These are phyloP conservation scores for Ottelia alismoides DNA, from an alignment of 106 monocot species.

Conservation along the genomic window DNA sequence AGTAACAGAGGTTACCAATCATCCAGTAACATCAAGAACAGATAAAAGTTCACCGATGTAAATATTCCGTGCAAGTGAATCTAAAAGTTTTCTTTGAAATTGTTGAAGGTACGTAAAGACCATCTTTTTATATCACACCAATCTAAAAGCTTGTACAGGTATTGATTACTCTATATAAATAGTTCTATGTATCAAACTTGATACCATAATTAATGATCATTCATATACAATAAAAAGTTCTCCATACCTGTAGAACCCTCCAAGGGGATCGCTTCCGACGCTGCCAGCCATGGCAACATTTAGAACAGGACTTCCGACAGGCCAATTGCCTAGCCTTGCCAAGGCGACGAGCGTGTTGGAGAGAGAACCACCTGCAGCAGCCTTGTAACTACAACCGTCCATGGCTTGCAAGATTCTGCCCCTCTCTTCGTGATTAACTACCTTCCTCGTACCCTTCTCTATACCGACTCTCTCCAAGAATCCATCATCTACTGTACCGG, in stretches of 20 bases:
- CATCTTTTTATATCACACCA: too few species aligned
- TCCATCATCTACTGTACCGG: slow-evolving; percentile 79
- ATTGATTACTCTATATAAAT: too few species aligned
- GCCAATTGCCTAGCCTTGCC: slow-evolving; percentile 59
- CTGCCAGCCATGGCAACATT: slow-evolving; percentile 94
- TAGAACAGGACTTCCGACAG: slow-evolving; percentile 28
- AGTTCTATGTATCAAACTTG: too few species aligned
- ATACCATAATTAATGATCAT: too few species aligned
- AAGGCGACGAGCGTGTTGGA: slow-evolving; percentile 93
- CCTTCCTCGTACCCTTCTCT: slow-evolving; percentile 80
- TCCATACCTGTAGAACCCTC: slow-evolving; percentile 89
- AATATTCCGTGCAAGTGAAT: too few species aligned
- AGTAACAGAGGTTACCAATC: too few species aligned
- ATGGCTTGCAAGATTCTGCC: slow-evolving; percentile 84
- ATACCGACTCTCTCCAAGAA: slow-evolving; percentile 67
- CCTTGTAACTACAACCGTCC: slow-evolving; percentile 97
- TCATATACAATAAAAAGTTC: too few species aligned
- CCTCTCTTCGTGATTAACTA: slow-evolving; percentile 91
- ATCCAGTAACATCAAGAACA: too few species aligned
- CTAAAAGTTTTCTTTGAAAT: too few species aligned
- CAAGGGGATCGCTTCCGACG: slow-evolving; percentile 89
- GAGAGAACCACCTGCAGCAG: slow-evolving; percentile 94
- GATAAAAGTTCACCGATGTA: too few species aligned
- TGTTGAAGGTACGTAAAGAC: too few species aligned
- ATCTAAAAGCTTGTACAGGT: too few species aligned